Evolutionary conservation across 768 basidiomycete genomes (phyloP).

Genomic region (Termitomyces sp.): DNA sequence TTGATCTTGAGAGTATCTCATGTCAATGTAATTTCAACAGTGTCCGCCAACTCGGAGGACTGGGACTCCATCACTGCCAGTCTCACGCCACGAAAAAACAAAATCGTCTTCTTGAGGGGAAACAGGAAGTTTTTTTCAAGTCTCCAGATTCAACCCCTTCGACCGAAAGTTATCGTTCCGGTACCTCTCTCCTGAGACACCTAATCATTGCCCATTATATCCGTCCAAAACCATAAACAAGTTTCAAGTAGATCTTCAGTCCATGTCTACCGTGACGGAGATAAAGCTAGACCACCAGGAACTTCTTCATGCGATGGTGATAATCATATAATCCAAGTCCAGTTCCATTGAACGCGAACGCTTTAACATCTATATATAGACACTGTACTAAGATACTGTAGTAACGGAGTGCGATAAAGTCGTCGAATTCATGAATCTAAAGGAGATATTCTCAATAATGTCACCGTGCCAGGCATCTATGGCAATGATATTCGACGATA

Average conservation of each 20-base stretch:
- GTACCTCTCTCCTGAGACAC: too few species aligned
- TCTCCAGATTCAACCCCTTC: not conserved
- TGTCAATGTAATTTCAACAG: too few species aligned
- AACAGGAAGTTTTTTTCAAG: too few species aligned
- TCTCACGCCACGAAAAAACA: not conserved
- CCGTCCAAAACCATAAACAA: not conserved
- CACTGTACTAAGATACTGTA: too few species aligned
- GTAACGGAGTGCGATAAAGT: too few species aligned
- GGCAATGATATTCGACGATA: not conserved
- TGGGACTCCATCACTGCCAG: not conserved
- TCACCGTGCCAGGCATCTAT: not conserved
- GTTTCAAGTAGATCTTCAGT: not conserved
- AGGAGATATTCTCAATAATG: not conserved
- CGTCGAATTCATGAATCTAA: not conserved
- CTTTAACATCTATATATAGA: too few species aligned
- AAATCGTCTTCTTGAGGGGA: not conserved
- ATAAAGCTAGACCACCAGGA: not conserved
- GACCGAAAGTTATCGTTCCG: too few species aligned
- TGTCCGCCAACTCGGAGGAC: too few species aligned
- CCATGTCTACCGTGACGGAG: not conserved
- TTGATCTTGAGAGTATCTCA: too few species aligned
- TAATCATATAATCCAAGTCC: not conserved
- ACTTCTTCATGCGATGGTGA: not conserved
- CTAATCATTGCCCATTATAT: not conserved
- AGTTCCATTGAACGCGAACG: not conserved